Conservation (phyloP, 2,329 filamentous ascomycete genomes). For the Penicillium sp. region DNA sequence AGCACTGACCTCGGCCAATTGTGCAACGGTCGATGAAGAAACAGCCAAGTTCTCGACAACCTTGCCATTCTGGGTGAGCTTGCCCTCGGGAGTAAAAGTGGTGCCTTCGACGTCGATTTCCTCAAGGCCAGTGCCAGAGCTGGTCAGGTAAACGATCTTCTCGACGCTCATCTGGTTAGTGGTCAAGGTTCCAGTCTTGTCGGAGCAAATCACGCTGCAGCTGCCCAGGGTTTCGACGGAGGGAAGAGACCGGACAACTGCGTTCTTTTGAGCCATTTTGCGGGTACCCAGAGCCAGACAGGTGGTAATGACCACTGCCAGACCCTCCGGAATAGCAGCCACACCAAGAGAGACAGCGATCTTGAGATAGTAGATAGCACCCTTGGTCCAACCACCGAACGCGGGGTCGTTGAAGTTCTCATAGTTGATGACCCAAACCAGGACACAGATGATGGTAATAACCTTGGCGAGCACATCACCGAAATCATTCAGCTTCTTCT, state of each 20-base stretch:
- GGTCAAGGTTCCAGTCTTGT: conserved; percentile 97
- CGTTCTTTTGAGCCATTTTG: conserved; percentile 98
- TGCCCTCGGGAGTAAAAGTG: conserved; percentile 82
- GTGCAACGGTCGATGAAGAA: conserved; percentile 72
- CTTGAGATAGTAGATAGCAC: conserved; percentile 98
- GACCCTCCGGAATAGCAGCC: conserved; percentile 93
- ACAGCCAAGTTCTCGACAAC: conserved; percentile 66
- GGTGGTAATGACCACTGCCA: conserved; percentile 98
- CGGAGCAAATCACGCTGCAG: conserved; percentile 99
- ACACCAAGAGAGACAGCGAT: conserved; percentile 98
- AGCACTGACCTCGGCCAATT: conserved; percentile 68
- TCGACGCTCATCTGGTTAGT: conserved; percentile 99
- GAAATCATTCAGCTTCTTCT: conserved; percentile 98
- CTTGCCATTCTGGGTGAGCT: conserved; percentile 68
- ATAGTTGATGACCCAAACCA: conserved; percentile 98
- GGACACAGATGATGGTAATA: conserved; percentile 92
- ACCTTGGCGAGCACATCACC: conserved; percentile 95
- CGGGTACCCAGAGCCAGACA: conserved; percentile 93
- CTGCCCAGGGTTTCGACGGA: conserved; percentile 97
- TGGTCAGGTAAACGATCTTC: conserved; percentile 81
- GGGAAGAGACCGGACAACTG: conserved; percentile 90
- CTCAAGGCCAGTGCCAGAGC: conserved; percentile 70
- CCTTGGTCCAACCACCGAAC: conserved; percentile 91
- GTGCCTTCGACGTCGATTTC: conserved; percentile 90
- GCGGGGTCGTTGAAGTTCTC: conserved; percentile 93